Evolutionary conservation across 331 rosid genomes (phyloP), one percentile per base, ranked within the genome.

Genomic region (Saraca asoca): DNA sequence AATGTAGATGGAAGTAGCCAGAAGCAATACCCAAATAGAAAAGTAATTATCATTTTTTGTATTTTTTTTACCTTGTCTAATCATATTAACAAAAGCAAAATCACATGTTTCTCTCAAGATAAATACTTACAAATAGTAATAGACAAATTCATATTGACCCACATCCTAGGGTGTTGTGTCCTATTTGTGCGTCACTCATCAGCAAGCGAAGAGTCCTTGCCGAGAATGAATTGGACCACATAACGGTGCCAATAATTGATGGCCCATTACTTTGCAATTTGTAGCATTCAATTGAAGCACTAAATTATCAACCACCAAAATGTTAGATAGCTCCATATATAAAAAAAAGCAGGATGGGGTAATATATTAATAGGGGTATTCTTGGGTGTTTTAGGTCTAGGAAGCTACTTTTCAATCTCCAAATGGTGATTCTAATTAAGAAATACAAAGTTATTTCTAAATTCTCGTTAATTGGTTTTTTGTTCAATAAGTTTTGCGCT

Each of bases 231-330:
- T 15, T 59, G 83, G 80, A 71, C 81, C 84, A 75, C 70, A 60
- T 1, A 39, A 9, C 12, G 34, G 12, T 24, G 49, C 66, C 73
- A 50, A 17, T 34, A 62, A 63, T 48, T 56, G 69, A 54, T 51
- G 75, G 51, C 41, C 71, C 53, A 14, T 63, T 71, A 19, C 50
- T 52, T 16, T 12, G 42, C 75, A 59, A n/a, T 16, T 41, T 55
- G 72, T 71, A 62, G 62, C 72, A 71, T 75, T 75, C 54, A 71
- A 67, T 67, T 57, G 51, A 52, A 42, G 69, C 81, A 66, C 70
- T 71, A 17, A 62, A 67, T 50, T 62, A 54, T 34, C 81, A 80
- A 60, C 85, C 51, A 56, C 76, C 67, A 38, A n/a, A n/a, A 13
- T n/a, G 45, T 65, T 46, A 67, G 42, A 19, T 15, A 16, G 5